Evolutionary conservation across 139 green algal genomes (phyloP).

Genomic region (Asterochloris sp.): DNA sequence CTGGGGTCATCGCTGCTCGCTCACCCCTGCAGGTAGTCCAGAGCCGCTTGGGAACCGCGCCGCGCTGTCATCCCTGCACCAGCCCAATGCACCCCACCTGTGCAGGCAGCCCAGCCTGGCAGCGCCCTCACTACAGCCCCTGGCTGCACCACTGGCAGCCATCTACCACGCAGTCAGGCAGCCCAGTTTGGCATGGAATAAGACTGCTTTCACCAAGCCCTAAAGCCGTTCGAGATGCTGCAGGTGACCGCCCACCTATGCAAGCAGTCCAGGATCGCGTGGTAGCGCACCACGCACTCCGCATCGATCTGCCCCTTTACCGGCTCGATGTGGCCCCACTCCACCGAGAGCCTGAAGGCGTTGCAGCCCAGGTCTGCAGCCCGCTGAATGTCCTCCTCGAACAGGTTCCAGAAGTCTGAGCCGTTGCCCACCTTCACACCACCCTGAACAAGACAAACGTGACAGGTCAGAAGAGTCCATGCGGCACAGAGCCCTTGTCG

Average conservation of each 20-base stretch:
- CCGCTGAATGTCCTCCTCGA: conserved; percentile 25
- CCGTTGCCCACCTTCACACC: conserved; percentile 13
- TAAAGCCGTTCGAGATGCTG: not conserved
- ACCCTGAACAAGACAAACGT: not conserved
- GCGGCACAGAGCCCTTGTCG: too few relatives aligned
- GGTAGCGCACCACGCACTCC: conserved; percentile 49
- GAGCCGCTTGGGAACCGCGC: too few relatives aligned
- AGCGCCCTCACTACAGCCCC: too few relatives aligned
- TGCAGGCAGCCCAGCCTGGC: too few relatives aligned
- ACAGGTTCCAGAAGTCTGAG: conserved; percentile 26
- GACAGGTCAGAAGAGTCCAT: too few relatives aligned
- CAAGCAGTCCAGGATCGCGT: conserved; percentile 43
- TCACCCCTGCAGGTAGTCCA: too few relatives aligned
- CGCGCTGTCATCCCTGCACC: too few relatives aligned
- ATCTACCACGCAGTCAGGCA: not conserved
- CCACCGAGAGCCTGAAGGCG: conserved; percentile 75
- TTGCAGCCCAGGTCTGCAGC: conserved; percentile 43
- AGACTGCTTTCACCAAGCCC: not conserved
- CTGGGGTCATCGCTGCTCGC: too few relatives aligned
- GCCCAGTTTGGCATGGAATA: not conserved
- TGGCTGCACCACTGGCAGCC: too few relatives aligned
- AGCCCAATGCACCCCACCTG: too few relatives aligned
- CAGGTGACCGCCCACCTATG: conserved; percentile 6
- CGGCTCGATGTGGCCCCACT: conserved; percentile 80
- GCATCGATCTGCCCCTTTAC: conserved; percentile 47